Base-by-base conservation (phyloP, 768 basidiomycete genomes). In the Coprinopsis sp. region DNA sequence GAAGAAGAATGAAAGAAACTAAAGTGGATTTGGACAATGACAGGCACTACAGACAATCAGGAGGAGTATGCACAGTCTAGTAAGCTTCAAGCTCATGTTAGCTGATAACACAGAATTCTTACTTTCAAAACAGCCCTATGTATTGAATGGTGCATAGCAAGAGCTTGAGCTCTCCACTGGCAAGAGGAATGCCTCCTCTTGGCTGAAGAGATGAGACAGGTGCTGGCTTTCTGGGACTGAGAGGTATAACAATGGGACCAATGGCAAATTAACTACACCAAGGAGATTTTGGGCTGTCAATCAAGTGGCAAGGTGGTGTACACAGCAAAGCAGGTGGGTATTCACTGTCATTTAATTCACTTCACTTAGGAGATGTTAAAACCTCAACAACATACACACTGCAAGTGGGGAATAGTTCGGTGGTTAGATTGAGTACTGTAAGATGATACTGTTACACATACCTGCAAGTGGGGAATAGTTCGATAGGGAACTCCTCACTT, bases 131-230 rank as follows among this genome's bases (percentile, higher is more conserved):
- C 59, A 38, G 64, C 49, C 1, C 51, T 66, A 19, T 55, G 54
- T 1, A 52, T 67, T 25, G 59, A 63, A 44, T 65, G 63, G 63
- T 64, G 62, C n/a, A 31, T 8, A n/a, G 30, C 30, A 8, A 31
- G 30, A n/a, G 30, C 30, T 8, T 8, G 30, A n/a, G 30, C n/a
- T 8, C 30, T 8, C 30, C 8, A n/a, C 10, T 31, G 30, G 30
- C 30, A 31, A 31, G 30, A 31, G 30, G 30, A 31, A n/a, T 31
- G 30, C 30, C 8, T 31, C 10, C n/a, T 31, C 10, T n/a, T 31
- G 30, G 30, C 8, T 8, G 30, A 31, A n/a, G 30, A 31, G 30
- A 31, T 31, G 30, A 8, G 30, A 31, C 30, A 31, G 30, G 30
- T 31, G 30, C 10, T 31, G 30, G 30, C 30, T n/a, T 31, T 31